Base-by-base conservation (phyloP, 2,329 filamentous ascomycete species). In the Aspergillus nomiae region DNA sequence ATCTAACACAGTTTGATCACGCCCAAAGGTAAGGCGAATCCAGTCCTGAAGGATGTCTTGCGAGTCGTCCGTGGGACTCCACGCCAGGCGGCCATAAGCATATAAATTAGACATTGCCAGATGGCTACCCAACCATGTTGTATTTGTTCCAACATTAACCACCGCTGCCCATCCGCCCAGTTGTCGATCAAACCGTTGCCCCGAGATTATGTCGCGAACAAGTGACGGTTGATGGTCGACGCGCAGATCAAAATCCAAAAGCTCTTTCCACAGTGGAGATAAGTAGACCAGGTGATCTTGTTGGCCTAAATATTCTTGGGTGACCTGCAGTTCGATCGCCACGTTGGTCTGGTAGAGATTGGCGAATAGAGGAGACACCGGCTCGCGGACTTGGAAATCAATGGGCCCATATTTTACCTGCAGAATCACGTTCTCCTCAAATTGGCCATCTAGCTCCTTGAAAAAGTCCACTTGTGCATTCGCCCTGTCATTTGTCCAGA, bases 381-480 rank as follows among this genome's bases (percentile, higher is more conserved):
- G 86, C 72, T 91, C 89, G 41, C 89, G 85, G 12, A 91, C 87
- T 69, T 91, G 89, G 74, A 92, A 91, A 71, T 92, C 89, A 63
- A 91, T 91, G 0, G 89, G 89, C 0, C 90, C 89, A 65, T 89
- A 90, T 74, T 92, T 92, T 75, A 92, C 88, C 71, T 92, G 89
- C 2, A 92, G 82, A 0, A 92, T 82, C 0, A 91, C 89, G 54
- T 92, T 92, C 53, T 89, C 86, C 26, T 89, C 86, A 61, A 92
- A 92, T 63, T 87, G 74, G 6, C 82, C 85, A 69, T 92, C 89
- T 0, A 91, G 81, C 0, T 82, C 80, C 19, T 85, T 79, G 73
- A 92, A 91, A 74, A 86, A 90, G 1, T 91, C 81, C 0, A 90
- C 87, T 0, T 88, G 88, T 0, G 88, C 89, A 60, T 90, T 91